Percentiles rank a stretch among this genome's conserved stretches.
Evolutionary conservation across 176 grass and related monocot species (phyloP).

Genomic region (Eleusine coracana): DNA sequence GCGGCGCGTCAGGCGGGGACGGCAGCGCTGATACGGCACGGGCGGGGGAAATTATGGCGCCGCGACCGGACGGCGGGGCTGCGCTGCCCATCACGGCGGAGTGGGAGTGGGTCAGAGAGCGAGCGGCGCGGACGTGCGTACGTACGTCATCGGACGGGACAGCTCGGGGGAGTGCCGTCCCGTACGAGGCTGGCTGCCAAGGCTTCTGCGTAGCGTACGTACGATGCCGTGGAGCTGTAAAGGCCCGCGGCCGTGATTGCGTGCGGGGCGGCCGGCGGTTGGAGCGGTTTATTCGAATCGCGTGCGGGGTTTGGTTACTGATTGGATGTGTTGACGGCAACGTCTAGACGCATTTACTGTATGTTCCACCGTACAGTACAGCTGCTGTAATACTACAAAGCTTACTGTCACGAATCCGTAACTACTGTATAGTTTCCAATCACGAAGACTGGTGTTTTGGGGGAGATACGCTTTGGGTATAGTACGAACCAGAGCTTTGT

Average conservation of each 20-base stretch:
- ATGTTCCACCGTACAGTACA: neutral
- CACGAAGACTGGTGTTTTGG: no score
- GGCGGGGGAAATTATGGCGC: conserved; percentile 2
- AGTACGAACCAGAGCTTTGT: no score
- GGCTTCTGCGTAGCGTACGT: no score
- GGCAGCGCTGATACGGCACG: conserved; percentile 2
- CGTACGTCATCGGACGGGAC: conserved; percentile 36
- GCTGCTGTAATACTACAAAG: no score
- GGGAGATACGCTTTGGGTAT: no score
- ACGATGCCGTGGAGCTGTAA: neutral
- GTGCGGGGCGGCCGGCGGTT: neutral
- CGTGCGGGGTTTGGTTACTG: conserved; percentile 3
- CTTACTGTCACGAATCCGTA: no score
- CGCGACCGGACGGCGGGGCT: neutral
- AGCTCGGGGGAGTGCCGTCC: neutral
- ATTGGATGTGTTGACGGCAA: neutral
- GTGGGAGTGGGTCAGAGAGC: neutral
- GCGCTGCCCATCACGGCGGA: neutral
- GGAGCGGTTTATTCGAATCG: conserved; percentile 4
- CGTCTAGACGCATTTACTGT: neutral
- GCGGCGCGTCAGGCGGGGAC: neutral
- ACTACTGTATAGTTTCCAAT: no score
- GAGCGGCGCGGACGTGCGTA: neutral
- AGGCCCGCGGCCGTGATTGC: neutral
- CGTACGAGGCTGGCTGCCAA: neutral